These are phyloP conservation scores for Zasmidium cellare DNA, from an alignment of 2,329 filamentous ascomycete genomes.

Conservation along the genomic window DNA sequence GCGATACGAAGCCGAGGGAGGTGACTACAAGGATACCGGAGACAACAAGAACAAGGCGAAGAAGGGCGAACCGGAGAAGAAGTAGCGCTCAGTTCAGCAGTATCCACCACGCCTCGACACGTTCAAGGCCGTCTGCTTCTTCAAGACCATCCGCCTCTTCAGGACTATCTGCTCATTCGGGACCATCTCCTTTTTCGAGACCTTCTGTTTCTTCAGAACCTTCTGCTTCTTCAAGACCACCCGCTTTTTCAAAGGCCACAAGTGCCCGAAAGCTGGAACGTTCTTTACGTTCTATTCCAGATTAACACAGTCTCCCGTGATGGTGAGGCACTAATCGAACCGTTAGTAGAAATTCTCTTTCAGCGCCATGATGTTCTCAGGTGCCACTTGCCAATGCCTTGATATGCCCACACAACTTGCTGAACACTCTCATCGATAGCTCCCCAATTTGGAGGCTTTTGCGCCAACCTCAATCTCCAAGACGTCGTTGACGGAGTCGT, in stretches of 20 bases:
- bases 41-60: constrained; percentile 31
- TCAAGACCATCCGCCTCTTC: too few species aligned
- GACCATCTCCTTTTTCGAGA: too few species aligned
- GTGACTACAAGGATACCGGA: constrained; percentile 34
- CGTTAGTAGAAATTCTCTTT: background rate
- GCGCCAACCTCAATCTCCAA: background rate
- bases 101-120: too few species aligned
- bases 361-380: background rate
- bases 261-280: constrained; percentile 8
- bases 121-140: too few species aligned
- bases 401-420: background rate
- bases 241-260: constrained; percentile 11
- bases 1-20: constrained; percentile 33
- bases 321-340: background rate
- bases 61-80: constrained; percentile 36
- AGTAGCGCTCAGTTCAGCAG: too few species aligned
- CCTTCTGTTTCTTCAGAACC: too few species aligned
- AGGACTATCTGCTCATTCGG: too few species aligned
- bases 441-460: constrained; percentile 8
- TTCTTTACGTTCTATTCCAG: constrained; percentile 6
- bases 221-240: too few species aligned
- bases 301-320: constrained; percentile 6
- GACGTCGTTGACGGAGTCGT: constrained; percentile 1
- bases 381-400: constrained; percentile 8
- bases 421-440: background rate